Evolutionary conservation across 139 green algal species (phyloP).

Genomic region (Pseudopediastrum boryanum): DNA sequence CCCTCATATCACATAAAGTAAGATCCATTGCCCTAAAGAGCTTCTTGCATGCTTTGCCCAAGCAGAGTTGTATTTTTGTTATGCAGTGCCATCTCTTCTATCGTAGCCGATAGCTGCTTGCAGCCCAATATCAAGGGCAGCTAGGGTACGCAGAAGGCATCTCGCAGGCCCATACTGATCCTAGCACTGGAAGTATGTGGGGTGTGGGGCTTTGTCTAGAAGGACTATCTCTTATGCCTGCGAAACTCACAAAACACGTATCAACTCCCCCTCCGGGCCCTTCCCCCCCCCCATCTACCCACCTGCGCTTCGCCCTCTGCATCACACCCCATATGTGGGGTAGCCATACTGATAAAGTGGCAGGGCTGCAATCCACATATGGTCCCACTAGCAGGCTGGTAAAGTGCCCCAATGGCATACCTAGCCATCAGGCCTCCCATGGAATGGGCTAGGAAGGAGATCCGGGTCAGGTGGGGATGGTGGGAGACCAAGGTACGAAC

Average conservation of each 20-base stretch:
- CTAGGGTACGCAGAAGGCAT: too few relatives aligned
- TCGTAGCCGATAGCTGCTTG: not conserved
- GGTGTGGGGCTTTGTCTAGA: too few relatives aligned
- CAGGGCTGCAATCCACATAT: slow-evolving; percentile 66
- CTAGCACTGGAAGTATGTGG: too few relatives aligned
- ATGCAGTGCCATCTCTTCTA: not conserved
- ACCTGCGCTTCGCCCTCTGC: slow-evolving; percentile 66
- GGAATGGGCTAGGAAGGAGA: slow-evolving; percentile 74
- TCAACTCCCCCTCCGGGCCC: not conserved
- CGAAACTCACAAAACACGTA: slow-evolving; percentile 16
- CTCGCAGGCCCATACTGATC: too few relatives aligned
- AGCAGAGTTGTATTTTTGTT: too few relatives aligned
- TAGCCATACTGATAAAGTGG: slow-evolving; percentile 84
- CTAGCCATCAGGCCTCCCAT: slow-evolving; percentile 77
- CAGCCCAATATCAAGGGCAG: too few relatives aligned
- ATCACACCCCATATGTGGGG: slow-evolving; percentile 83
- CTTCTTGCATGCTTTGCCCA: too few relatives aligned
- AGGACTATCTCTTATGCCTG: too few relatives aligned
- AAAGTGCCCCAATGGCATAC: slow-evolving; percentile 58
- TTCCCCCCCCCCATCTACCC: not conserved
- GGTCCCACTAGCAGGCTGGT: slow-evolving; percentile 40
- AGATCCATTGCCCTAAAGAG: too few relatives aligned
- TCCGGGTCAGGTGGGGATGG: slow-evolving; percentile 60
- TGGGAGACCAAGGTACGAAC: slow-evolving; percentile 51
- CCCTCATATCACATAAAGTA: too few relatives aligned